phyloP scores from a whole-genome alignment of 441 rosid genomes.

The Syzygium syzygioides region DNA sequence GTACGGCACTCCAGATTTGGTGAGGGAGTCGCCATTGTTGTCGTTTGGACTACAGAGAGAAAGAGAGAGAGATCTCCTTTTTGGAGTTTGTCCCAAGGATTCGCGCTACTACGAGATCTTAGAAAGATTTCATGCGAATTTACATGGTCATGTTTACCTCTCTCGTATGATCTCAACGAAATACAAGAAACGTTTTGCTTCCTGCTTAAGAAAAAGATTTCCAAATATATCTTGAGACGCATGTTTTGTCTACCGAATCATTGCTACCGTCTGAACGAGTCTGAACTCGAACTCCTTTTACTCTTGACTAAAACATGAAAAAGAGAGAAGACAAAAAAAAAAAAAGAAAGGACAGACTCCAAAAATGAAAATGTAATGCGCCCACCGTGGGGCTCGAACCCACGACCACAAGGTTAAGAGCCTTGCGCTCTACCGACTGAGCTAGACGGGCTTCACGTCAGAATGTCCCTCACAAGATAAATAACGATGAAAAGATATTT shows the following conservation, averaged over 20 bases:
- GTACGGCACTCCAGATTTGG: slow-evolving; percentile 77
- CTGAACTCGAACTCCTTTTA: neutral
- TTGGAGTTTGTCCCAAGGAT: no score
- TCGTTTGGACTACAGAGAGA: no score
- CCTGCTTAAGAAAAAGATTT: no score
- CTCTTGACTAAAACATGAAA: neutral
- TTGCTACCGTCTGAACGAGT: neutral
- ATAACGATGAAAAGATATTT: rapidly evolving
- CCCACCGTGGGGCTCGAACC: neutral
- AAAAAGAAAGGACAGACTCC: no score
- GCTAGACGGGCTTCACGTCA: neutral
- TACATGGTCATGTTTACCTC: no score
- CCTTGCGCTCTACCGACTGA: neutral
- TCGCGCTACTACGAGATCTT: no score
- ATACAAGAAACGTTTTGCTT: no score
- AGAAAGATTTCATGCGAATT: no score
- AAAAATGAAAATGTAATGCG: rapidly evolving
- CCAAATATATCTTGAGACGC: no score
- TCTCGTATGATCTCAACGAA: no score
- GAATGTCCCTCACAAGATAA: rapidly evolving
- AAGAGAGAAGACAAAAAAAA: neutral
- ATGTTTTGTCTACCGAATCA: neutral
- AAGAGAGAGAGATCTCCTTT: no score
- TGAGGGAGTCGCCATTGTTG: no score
- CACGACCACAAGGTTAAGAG: neutral